Evolutionary conservation across 768 basidiomycete genomes (phyloP).

Genomic region (Suillus sp.): DNA sequence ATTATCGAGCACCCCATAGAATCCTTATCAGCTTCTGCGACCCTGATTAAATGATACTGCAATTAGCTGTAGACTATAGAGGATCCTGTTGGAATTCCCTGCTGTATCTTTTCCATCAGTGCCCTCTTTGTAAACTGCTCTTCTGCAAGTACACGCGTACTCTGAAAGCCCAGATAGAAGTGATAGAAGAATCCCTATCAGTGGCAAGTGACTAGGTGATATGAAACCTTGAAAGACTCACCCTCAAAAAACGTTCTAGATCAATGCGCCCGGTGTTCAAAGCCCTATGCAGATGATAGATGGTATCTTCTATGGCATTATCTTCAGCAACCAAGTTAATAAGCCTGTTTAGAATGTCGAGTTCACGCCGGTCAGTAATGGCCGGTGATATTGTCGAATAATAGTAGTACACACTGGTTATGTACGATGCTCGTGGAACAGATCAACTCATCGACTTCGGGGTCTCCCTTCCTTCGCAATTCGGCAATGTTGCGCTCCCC

Average conservation of each 20-base stretch:
- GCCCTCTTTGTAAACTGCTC: conserved; percentile 98
- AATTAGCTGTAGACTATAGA: conserved; percentile 42
- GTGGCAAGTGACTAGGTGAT: conserved; percentile 22
- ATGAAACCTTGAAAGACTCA: conserved; percentile 38
- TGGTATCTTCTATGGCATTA: conserved; percentile 96
- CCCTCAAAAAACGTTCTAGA: conserved; percentile 91
- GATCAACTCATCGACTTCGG: conserved; percentile 94
- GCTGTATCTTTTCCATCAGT: conserved; percentile 86
- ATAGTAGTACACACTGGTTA: conserved; percentile 69
- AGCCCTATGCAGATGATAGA: conserved; percentile 94
- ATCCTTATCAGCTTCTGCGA: conserved; percentile 27
- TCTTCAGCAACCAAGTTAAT: conserved; percentile 99
- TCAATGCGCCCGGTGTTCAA: conserved; percentile 91
- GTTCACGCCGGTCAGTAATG: conserved; percentile 20
- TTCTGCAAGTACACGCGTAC: conserved; percentile 83
- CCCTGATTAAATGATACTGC: conserved; percentile 33
- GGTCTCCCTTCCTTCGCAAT: conserved; percentile 81
- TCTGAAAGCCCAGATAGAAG: conserved; percentile 42
- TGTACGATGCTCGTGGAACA: conserved; percentile 96
- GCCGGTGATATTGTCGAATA: background rate
- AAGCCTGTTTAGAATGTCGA: conserved; percentile 53
- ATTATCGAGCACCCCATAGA: conserved; percentile 37
- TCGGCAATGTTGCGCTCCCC: conserved; percentile 78
- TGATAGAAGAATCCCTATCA: conserved; percentile 19
- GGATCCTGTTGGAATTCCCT: conserved; percentile 54